These are phyloP conservation scores for Crotalaria pallida DNA, from an alignment of 306 rosid species.

Conservation along the genomic window DNA sequence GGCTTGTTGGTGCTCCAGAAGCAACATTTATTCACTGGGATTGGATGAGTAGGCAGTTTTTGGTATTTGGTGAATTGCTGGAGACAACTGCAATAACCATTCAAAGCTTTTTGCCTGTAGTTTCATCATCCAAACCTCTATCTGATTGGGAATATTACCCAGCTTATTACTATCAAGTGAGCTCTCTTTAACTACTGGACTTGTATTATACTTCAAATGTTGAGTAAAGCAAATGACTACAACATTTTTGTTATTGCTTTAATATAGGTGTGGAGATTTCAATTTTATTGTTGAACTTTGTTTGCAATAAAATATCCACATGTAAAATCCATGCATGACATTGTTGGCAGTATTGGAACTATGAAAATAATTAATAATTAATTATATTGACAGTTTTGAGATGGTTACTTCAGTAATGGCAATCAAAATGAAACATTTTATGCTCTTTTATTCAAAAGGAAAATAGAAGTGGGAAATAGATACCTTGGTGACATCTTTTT, in stretches of 20 bases:
- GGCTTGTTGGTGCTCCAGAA: constrained; percentile 72
- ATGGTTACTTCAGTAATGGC: neutral
- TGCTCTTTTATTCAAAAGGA: neutral
- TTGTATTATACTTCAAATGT: constrained; percentile 13
- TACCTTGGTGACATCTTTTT: neutral
- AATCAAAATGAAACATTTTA: neutral
- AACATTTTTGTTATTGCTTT: neutral
- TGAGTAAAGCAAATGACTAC: constrained; percentile 5
- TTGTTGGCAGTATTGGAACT: neutral
- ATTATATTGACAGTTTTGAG: neutral
- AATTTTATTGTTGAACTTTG: neutral
- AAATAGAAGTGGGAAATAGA: neutral
- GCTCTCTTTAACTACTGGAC: constrained; percentile 22
- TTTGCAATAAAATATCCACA: neutral
- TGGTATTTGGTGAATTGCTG: constrained; percentile 88
- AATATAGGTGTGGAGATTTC: neutral
- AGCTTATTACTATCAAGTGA: constrained; percentile 82
- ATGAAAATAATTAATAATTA: constrained; percentile 2
- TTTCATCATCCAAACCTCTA: constrained; percentile 51
- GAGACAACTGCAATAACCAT: constrained; percentile 64
- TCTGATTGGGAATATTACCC: constrained; percentile 84
- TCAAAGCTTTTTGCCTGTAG: constrained; percentile 47
- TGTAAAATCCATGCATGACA: constrained; percentile 16
- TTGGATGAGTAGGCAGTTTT: constrained; percentile 94
- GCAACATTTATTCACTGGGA: constrained; percentile 90